These are phyloP conservation scores for Pythium aquatile DNA, from an alignment of 352 stramenopile species.

Conservation along the genomic window DNA sequence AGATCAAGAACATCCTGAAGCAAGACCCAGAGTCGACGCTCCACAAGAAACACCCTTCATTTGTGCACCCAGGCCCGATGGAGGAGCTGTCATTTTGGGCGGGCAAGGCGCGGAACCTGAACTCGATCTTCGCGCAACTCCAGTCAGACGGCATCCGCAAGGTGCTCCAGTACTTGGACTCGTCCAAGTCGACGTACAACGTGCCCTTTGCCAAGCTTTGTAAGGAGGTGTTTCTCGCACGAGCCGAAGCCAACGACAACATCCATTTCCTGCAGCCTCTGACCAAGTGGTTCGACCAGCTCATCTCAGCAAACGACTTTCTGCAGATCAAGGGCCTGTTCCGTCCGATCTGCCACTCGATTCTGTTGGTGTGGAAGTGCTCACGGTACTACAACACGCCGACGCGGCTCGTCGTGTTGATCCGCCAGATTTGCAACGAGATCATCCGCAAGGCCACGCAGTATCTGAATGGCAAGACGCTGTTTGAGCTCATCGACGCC, in stretches of 20 bases:
- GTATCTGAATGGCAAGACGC: constrained; percentile 68
- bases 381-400: constrained; percentile 91
- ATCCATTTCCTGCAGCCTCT: constrained; percentile 83
- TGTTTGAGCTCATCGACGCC: constrained; percentile 84
- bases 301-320: constrained; percentile 41
- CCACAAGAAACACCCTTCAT: constrained; percentile 43
- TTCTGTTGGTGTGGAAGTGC: constrained; percentile 91
- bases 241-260: constrained; percentile 87
- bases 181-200: constrained; percentile 90
- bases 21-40: constrained; percentile 83
- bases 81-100: constrained; percentile 90
- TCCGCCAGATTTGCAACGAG: constrained; percentile 89
- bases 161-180: constrained; percentile 87
- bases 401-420: constrained; percentile 80
- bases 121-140: constrained; percentile 90
- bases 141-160: constrained; percentile 85
- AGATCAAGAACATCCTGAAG: constrained; percentile 93
- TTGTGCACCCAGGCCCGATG: constrained; percentile 72
- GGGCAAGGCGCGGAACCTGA: constrained; percentile 82
- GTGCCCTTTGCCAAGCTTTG: constrained; percentile 91
- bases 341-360: constrained; percentile 81
- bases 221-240: constrained; percentile 89
- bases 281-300: constrained; percentile 52
- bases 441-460: constrained; percentile 74
- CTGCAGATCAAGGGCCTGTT: constrained; percentile 72